Evolutionary conservation across 352 stramenopile genomes (phyloP).

Genomic region (Thraustochytrium sp.): DNA sequence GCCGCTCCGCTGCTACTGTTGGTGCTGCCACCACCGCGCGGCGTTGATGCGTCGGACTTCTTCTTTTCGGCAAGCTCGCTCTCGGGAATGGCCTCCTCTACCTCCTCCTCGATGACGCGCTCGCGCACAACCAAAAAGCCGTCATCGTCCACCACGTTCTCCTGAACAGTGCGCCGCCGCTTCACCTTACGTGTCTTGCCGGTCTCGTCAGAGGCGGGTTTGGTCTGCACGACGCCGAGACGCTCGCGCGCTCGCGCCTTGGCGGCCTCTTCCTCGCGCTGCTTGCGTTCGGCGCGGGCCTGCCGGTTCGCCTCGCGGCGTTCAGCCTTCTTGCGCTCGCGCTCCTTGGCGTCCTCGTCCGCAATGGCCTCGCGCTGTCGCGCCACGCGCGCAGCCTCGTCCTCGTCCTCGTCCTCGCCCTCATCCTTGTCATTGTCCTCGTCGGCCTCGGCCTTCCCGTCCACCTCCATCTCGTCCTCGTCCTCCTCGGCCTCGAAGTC

Average conservation of each 20-base stretch:
- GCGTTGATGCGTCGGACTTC: background rate
- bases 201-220: background rate
- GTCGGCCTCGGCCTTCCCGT: background rate
- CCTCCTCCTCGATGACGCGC: slow-evolving; percentile 25
- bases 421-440: background rate
- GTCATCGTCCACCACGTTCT: slow-evolving; percentile 9
- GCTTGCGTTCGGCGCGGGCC: background rate
- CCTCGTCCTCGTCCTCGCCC: background rate
- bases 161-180: background rate
- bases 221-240: background rate
- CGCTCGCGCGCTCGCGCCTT: background rate
- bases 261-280: background rate
- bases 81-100: slow-evolving; percentile 28
- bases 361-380: background rate
- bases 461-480: background rate
- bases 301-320: background rate
- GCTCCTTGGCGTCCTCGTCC: background rate
- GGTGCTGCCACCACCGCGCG: too few species aligned
- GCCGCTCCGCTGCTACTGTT: too few species aligned
- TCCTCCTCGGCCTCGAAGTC: background rate
- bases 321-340: background rate
- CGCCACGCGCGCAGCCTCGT: background rate
- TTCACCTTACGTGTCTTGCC: slow-evolving; percentile 1
- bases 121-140: slow-evolving; percentile 24
- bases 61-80: background rate